Percentiles rank a stretch among this genome's conserved stretches.
Conservation (phyloP, 129 eudicot genomes). For the Helichrysum umbraculigerum region DNA sequence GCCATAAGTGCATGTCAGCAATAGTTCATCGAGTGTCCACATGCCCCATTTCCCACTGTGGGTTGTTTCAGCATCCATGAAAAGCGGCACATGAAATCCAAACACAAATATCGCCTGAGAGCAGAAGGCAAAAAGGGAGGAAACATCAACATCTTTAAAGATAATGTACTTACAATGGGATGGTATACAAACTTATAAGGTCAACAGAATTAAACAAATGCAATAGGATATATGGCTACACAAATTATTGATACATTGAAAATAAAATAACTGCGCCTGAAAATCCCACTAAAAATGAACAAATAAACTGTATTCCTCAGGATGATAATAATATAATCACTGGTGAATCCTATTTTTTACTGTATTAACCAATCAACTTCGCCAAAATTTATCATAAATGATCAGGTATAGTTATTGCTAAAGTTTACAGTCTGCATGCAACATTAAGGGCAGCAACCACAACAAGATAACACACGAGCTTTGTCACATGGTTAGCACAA, state of each 20-base stretch:
- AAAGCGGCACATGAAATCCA: constrained; percentile 72
- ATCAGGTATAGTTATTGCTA: constrained; percentile 4
- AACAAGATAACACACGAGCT: background rate
- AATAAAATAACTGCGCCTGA: background rate
- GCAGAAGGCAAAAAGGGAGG: constrained; percentile 3
- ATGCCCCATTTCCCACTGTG: constrained; percentile 64
- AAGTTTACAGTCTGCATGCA: background rate
- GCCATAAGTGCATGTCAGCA: constrained; percentile 61
- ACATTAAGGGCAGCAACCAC: background rate
- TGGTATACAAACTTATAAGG: background rate
- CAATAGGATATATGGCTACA: background rate
- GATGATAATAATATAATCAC: constrained; percentile 4
- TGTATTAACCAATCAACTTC: background rate
- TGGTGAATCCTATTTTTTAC: background rate
- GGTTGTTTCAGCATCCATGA: constrained; percentile 44
- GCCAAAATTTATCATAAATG: background rate
- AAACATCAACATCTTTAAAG: constrained; percentile 2
- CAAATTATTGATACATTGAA: background rate
- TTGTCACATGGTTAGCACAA: background rate
- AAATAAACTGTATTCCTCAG: background rate
- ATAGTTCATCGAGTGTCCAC: constrained; percentile 52
- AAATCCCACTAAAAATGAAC: background rate
- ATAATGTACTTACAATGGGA: background rate
- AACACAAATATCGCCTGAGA: constrained; percentile 64
- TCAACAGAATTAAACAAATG: background rate